Percentiles rank a stretch among this genome's conserved stretches.
phyloP scores from a whole-genome alignment of 2,329 filamentous ascomycete species.

The Rhynchosporium agropyri region DNA sequence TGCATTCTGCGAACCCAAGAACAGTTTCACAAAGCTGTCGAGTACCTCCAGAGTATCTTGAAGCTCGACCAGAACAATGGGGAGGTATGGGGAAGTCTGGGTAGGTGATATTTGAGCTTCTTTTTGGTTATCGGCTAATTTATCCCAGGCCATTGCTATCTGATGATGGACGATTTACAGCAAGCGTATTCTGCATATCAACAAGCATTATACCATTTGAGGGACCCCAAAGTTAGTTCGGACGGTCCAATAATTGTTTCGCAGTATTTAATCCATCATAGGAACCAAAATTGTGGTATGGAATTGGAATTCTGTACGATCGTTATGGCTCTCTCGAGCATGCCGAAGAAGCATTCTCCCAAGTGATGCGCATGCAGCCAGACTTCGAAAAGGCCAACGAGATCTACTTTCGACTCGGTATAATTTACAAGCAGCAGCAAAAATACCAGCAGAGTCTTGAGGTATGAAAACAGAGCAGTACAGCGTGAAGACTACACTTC shows the following conservation, averaged over 20 bases:
- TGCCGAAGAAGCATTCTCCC: slow-evolving; percentile 95
- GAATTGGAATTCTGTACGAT: slow-evolving; percentile 96
- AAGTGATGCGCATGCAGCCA: slow-evolving; percentile 98
- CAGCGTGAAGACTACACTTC: slow-evolving; percentile 5
- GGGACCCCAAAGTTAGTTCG: slow-evolving; percentile 78
- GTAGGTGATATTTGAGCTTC: slow-evolving; percentile 52
- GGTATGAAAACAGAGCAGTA: slow-evolving; percentile 53
- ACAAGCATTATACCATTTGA: slow-evolving; percentile 88
- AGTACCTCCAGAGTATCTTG: slow-evolving; percentile 87
- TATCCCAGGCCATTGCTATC: slow-evolving; percentile 82
- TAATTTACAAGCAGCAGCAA: slow-evolving; percentile 98
- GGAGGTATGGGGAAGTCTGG: slow-evolving; percentile 94
- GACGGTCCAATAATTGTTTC: not conserved
- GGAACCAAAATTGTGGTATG: slow-evolving; percentile 98
- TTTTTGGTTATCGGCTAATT: slow-evolving; percentile 30
- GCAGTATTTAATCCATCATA: slow-evolving; percentile 43
- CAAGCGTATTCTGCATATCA: slow-evolving; percentile 97
- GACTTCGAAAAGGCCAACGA: slow-evolving; percentile 99
- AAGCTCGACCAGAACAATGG: slow-evolving; percentile 89
- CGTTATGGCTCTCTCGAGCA: slow-evolving; percentile 95
- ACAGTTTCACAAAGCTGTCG: slow-evolving; percentile 90
- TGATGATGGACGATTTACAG: slow-evolving; percentile 98
- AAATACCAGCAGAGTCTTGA: slow-evolving; percentile 93
- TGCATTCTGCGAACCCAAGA: slow-evolving; percentile 89
- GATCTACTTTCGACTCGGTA: slow-evolving; percentile 98